phyloP scores from a whole-genome alignment of 1,139 yeast genomes.

The Candida dubliniensis region DNA sequence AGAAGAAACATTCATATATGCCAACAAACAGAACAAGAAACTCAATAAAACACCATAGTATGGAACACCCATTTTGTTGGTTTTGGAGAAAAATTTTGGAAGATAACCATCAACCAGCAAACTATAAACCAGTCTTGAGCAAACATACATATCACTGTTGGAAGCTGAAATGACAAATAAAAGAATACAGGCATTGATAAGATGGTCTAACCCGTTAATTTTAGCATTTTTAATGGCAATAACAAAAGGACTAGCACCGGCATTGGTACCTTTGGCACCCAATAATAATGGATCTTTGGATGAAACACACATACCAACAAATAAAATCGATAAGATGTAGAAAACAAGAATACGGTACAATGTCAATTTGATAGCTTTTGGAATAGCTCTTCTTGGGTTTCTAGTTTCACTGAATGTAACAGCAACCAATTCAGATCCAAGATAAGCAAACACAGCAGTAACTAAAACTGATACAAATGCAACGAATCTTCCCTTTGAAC shows the following conservation, averaged over 20 bases:
- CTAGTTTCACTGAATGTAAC: conserved; percentile 77
- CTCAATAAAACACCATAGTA: conserved; percentile 38
- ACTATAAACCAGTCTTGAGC: conserved; percentile 47
- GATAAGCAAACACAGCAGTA: conserved; percentile 72
- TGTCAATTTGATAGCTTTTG: conserved; percentile 74
- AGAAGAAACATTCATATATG: conserved; percentile 61
- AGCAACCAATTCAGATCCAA: conserved; percentile 70
- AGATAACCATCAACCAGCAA: conserved; percentile 49
- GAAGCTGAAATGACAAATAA: conserved; percentile 49
- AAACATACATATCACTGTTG: conserved; percentile 49
- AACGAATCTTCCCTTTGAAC: conserved; percentile 49
- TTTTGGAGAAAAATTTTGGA: conserved; percentile 50
- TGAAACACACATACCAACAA: conserved; percentile 75
- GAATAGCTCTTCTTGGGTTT: conserved; percentile 73
- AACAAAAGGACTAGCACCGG: conserved; percentile 77
- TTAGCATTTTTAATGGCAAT: conserved; percentile 49
- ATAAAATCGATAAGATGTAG: conserved; percentile 63
- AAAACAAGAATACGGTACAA: conserved; percentile 75
- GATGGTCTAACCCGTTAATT: conserved; percentile 44
- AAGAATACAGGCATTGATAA: conserved; percentile 46
- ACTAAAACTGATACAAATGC: conserved; percentile 67
- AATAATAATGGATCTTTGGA: conserved; percentile 59
- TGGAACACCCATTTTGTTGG: conserved; percentile 42
- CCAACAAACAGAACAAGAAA: conserved; percentile 53
- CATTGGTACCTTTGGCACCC: conserved; percentile 44